Evolutionary conservation across 345 rosid species (phyloP).

Genomic region (Murraya paniculata): DNA sequence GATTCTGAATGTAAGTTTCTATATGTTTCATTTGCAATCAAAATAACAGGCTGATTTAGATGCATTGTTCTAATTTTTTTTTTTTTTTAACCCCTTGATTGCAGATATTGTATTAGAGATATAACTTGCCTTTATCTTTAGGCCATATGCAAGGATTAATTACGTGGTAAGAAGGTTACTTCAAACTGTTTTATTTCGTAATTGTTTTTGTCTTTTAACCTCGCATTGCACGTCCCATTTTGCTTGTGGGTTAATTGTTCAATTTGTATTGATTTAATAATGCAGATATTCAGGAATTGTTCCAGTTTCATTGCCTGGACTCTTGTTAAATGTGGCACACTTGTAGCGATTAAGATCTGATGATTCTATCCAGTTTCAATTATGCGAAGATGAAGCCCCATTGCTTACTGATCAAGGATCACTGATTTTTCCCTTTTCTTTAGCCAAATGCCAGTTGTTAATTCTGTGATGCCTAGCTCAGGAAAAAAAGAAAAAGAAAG

Average conservation of each 20-base stretch:
- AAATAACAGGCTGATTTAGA: conserved; percentile 38
- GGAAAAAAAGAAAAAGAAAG: too few species aligned
- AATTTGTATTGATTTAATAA: neutral
- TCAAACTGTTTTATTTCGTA: neutral
- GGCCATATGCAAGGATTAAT: neutral
- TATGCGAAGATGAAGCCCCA: too few species aligned
- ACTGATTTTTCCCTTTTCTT: neutral
- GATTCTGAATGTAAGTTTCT: conserved; percentile 77
- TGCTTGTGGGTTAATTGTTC: neutral
- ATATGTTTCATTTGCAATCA: neutral
- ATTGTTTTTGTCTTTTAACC: too few species aligned
- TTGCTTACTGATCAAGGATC: too few species aligned
- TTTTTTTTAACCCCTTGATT: conserved; percentile 16
- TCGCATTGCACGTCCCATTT: too few species aligned
- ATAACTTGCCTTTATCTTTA: conserved; percentile 15
- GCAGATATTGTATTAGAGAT: conserved; percentile 87
- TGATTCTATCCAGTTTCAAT: too few species aligned
- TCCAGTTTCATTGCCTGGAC: neutral
- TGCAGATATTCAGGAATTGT: neutral
- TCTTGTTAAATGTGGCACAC: neutral
- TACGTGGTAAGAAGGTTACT: neutral
- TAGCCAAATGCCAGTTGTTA: neutral
- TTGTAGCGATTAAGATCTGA: neutral
- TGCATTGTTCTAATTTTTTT: neutral
- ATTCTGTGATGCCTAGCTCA: neutral